Percentiles rank a stretch among this genome's conserved stretches.
Evolutionary conservation across 2,329 filamentous ascomycete species (phyloP).

Genomic region (Ploettnerulaceae sp.): DNA sequence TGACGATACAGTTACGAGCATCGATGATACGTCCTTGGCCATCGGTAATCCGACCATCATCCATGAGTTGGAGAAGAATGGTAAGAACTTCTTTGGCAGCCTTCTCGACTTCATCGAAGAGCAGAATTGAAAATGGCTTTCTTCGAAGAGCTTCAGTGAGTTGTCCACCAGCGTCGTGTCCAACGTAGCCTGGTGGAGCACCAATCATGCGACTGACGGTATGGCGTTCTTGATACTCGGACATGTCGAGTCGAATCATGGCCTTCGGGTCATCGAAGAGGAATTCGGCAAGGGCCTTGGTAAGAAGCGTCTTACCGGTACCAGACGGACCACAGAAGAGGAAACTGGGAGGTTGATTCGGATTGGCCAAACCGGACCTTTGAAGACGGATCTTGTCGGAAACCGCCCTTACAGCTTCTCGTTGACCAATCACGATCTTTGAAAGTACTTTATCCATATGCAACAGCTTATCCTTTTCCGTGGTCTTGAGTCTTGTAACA

Average conservation of each 20-base stretch:
- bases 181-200: constrained; percentile 93
- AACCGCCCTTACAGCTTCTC: constrained; percentile 86
- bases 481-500: constrained; percentile 86
- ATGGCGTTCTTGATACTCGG: constrained; percentile 97
- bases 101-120: constrained; percentile 98
- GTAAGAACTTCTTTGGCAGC: constrained; percentile 96
- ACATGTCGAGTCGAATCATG: constrained; percentile 99
- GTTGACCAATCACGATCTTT: constrained; percentile 87
- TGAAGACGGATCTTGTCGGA: constrained; percentile 95
- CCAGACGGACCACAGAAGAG: constrained; percentile 97
- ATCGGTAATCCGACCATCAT: constrained; percentile 96
- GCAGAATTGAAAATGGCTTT: constrained; percentile 92
- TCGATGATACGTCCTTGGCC: constrained; percentile 94
- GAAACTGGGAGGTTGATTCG: constrained; percentile 96
- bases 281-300: constrained; percentile 95
- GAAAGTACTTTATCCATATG: constrained; percentile 87
- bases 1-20: constrained; percentile 96
- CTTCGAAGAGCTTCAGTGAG: constrained; percentile 91
- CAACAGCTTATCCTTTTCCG: constrained; percentile 97
- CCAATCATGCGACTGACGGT: constrained; percentile 96
- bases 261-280: constrained; percentile 94
- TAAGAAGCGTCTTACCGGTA: constrained; percentile 95
- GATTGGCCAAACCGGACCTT: constrained; percentile 88
- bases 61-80: constrained; percentile 98
- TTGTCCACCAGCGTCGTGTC: constrained; percentile 92